Evolutionary conservation across 1,284 basidiomycete species (phyloP).

Genomic region (Chondrostereum purpureum): DNA sequence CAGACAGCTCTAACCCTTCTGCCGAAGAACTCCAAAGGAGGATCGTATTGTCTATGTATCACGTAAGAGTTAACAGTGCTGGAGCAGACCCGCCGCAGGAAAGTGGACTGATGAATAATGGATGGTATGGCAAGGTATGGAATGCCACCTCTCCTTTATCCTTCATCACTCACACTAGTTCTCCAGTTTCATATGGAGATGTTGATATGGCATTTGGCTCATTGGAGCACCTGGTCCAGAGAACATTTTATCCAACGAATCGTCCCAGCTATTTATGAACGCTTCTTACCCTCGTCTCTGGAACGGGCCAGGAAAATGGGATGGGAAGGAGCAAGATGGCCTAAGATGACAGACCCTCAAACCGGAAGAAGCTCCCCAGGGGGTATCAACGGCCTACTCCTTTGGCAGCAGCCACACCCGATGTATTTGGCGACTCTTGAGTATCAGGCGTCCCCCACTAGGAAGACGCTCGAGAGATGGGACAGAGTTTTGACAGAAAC

Average conservation of each 20-base stretch:
- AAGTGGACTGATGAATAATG: slow-evolving; percentile 18
- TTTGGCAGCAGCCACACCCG: slow-evolving; percentile 20
- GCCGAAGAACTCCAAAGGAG: slow-evolving; percentile 19
- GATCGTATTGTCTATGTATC: slow-evolving; percentile 17
- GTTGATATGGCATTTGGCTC: slow-evolving; percentile 18
- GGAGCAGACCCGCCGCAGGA: slow-evolving; percentile 18
- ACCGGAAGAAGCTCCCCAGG: slow-evolving; percentile 18
- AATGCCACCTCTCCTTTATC: not conserved
- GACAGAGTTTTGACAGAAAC: slow-evolving; percentile 14
- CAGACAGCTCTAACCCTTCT: slow-evolving; percentile 11
- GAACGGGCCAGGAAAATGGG: slow-evolving; percentile 11
- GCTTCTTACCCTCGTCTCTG: slow-evolving; percentile 16
- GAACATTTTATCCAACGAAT: slow-evolving; percentile 6
- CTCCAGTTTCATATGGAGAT: slow-evolving; percentile 19
- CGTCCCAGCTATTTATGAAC: slow-evolving; percentile 12
- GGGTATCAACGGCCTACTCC: slow-evolving; percentile 18
- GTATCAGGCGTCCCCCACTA: slow-evolving; percentile 14
- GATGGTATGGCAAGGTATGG: slow-evolving; percentile 14
- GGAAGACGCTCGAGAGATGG: slow-evolving; percentile 15
- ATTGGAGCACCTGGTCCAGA: slow-evolving; percentile 16
- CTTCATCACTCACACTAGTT: slow-evolving; percentile 12
- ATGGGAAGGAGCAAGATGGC: slow-evolving; percentile 17
- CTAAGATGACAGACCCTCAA: slow-evolving; percentile 19
- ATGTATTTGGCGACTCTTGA: slow-evolving; percentile 18
- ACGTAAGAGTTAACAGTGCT: slow-evolving; percentile 18